Percentiles rank a stretch among this genome's conserved stretches.
Evolutionary conservation across 2,329 filamentous ascomycete genomes (phyloP).

Genomic region (Paraphaeosphaeria sporulosa): DNA sequence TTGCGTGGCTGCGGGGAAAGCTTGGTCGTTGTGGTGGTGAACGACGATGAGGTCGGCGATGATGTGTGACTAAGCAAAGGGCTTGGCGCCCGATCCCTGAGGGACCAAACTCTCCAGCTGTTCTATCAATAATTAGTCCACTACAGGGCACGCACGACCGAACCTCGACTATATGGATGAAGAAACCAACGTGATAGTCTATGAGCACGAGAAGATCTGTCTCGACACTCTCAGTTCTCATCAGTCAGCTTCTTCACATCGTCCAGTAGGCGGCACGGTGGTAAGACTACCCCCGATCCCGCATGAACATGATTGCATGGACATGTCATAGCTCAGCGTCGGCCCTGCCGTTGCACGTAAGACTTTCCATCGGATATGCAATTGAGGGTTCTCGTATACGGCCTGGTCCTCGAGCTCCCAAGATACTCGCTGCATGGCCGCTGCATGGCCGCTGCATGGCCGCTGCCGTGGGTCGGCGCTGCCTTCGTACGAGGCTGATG

Average conservation of each 20-base stretch:
- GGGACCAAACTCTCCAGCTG: background rate
- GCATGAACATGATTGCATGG: background rate
- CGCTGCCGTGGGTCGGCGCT: conserved; percentile 2
- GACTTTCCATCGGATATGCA: no score
- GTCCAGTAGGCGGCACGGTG: no score
- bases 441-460: background rate
- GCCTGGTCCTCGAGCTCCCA: no score
- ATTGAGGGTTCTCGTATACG: no score
- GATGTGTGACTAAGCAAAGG: conserved; percentile 9
- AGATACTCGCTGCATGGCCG: background rate
- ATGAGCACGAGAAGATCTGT: background rate
- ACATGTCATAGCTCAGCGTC: no score
- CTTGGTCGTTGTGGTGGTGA: conserved; percentile 18
- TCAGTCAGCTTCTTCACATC: background rate
- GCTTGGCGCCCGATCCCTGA: conserved; percentile 5
- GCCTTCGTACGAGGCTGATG: conserved; percentile 5
- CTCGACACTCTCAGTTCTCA: background rate
- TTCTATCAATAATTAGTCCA: no score
- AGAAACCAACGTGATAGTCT: background rate
- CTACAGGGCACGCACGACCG: no score
- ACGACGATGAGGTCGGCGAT: conserved; percentile 8
- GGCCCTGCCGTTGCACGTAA: no score
- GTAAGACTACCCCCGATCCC: no score
- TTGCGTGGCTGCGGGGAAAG: conserved; percentile 20
- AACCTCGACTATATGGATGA: background rate